These are phyloP conservation scores for Acephala macrosclerotiorum DNA, from an alignment of 2,329 filamentous ascomycete genomes.

Conservation along the genomic window DNA sequence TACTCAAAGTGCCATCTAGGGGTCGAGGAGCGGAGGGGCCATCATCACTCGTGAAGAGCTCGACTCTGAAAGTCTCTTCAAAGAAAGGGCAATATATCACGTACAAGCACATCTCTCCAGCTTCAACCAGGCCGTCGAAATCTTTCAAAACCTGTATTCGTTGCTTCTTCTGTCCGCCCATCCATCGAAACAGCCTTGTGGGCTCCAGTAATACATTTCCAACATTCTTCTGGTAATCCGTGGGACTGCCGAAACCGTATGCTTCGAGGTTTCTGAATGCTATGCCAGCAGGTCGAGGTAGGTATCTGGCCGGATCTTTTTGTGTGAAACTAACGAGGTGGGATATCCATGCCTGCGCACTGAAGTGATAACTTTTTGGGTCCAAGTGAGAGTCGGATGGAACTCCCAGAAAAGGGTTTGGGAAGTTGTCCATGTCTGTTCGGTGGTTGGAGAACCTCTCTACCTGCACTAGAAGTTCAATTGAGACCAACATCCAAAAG, in stretches of 20 bases:
- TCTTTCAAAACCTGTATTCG: slow-evolving; percentile 60
- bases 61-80: too few relatives aligned
- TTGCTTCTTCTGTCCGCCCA: slow-evolving; percentile 61
- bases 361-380: slow-evolving; percentile 59
- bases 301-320: slow-evolving; percentile 52
- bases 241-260: slow-evolving; percentile 36
- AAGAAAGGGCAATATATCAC: too few relatives aligned
- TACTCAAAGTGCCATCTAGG: too few relatives aligned
- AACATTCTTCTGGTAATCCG: slow-evolving; percentile 41
- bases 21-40: too few relatives aligned
- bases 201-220: slow-evolving; percentile 53
- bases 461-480: background rate
- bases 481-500: background rate
- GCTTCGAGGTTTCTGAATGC: slow-evolving; percentile 35
- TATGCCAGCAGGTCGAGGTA: slow-evolving; percentile 32
- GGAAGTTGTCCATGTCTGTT: slow-evolving; percentile 10
- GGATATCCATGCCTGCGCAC: slow-evolving; percentile 56
- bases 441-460: background rate
- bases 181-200: slow-evolving; percentile 50
- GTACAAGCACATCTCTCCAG: slow-evolving; percentile 70
- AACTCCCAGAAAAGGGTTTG: slow-evolving; percentile 28
- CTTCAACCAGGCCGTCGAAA: slow-evolving; percentile 68
- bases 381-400: slow-evolving; percentile 47
- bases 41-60: too few relatives aligned
- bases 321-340: slow-evolving; percentile 36